Base-by-base conservation (phyloP, 805 yeast species). In the Saccharomycopsis sp. region DNA sequence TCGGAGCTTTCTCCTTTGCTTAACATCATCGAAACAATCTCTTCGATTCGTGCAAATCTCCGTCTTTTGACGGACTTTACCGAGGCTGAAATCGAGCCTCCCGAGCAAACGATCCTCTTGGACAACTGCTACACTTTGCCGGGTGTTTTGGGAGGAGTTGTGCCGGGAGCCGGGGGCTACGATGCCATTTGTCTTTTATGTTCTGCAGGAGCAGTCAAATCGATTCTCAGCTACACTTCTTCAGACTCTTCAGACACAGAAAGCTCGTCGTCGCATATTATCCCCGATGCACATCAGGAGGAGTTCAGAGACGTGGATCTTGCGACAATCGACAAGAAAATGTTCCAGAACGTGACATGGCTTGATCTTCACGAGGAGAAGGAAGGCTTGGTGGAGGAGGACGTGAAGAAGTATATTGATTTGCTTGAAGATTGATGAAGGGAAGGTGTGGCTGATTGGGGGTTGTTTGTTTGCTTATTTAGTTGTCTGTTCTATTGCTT, bases 111-210 rank as follows among this genome's bases (percentile, higher is more conserved):
- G 0, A 60, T 64, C 1, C 74, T 94, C 3, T 72, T 94, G 5
- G 82, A 92, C 66, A 68, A 73, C 16, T 82, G 87, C 58, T 68
- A 77, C 47, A 63, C 70, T 7, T 67, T 89, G 20, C 74, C 74
- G 0, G 99, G 99, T 15, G 94, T 90, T 34, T 64, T 92, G 18
- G 96, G 97, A 0, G 97, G 97, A n/a, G 91, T 94, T 37, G 96
- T 94, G 2, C 99, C 99, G 0, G 99, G 99, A 1, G 99, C 99
- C 0, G 99, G 99, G 24, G 99, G 99, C 0, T 87, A 84, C 67
- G 99, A 94, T 73, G 99, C 99, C 0, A 81, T 94, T 18, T 81
- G 95, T 57, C 66, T 92, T 24, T 70, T 94, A 24, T 85, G 86
- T 1, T 75, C 79, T 1, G 81, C 79, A 24, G 66, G 70, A 1